Percentiles rank a stretch among this genome's conserved stretches.
phyloP scores from a whole-genome alignment of 2,329 filamentous ascomycete species.

The Knoxdaviesia capensis region DNA sequence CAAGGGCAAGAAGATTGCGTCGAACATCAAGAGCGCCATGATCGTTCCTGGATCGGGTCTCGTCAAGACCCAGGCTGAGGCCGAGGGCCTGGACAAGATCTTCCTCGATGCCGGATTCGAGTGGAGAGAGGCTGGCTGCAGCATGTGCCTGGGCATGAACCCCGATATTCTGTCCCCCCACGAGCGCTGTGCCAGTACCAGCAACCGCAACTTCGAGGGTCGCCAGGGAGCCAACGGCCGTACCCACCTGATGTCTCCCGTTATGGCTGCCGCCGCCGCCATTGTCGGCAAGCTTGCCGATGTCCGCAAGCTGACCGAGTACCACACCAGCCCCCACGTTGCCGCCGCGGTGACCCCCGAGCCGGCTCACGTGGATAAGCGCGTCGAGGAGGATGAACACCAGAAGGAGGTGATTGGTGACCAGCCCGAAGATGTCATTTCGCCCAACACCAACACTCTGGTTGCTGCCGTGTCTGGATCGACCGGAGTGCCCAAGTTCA shows the following conservation, averaged over 20 bases:
- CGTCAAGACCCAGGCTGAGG: conserved; percentile 79
- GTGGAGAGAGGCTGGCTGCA: conserved; percentile 96
- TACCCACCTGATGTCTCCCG: conserved; percentile 91
- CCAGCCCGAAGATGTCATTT: conserved; percentile 42
- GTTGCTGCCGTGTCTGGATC: conserved; percentile 24
- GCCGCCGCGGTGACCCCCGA: conserved; percentile 26
- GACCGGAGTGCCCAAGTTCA: conserved; percentile 66
- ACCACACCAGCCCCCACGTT: conserved; percentile 38
- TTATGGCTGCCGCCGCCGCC: conserved; percentile 84
- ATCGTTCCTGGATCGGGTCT: conserved; percentile 90
- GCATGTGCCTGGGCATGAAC: conserved; percentile 99
- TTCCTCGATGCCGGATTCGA: conserved; percentile 87
- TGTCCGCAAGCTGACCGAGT: conserved; percentile 56
- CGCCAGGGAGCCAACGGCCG: conserved; percentile 80
- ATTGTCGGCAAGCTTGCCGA: conserved; percentile 84
- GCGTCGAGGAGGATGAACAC: conserved; percentile 26
- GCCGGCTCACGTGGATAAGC: conserved; percentile 31
- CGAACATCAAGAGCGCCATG: conserved; percentile 86
- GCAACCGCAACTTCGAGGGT: conserved; percentile 94
- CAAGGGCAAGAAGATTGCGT: conserved; percentile 67
- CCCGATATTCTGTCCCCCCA: conserved; percentile 84
- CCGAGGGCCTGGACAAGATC: conserved; percentile 81
- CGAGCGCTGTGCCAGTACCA: conserved; percentile 88
- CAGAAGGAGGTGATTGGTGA: conserved; percentile 33
- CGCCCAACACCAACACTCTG: conserved; percentile 42